Evolutionary conservation across 257 asterid species (phyloP), one percentile per base, ranked within the genome.

Genomic region (Mitragyna speciosa): DNA sequence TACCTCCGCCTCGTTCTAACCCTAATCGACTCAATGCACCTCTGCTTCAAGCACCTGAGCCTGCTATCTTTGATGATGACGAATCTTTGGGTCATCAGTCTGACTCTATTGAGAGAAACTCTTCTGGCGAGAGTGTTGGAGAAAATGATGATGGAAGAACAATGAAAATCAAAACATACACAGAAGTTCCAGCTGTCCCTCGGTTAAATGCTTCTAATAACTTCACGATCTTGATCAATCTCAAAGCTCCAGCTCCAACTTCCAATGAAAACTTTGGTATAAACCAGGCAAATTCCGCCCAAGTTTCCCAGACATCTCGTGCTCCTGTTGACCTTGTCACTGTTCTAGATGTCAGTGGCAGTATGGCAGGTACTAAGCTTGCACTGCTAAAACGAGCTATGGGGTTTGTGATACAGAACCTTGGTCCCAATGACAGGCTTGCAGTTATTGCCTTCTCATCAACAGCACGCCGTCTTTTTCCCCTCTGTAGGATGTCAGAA

Each of bases 281-380:
- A 66, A 84, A 64, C 79, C 88, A 83, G 41, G 76, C 83, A 0
- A 84, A 81, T 31, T 20, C 84, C 67, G 85, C 90, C 51, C 81
- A 76, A 43, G 78, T 88, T 78, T 78, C 92, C 56, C 94, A 83
- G 36, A 78, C 88, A 0, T 87, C 95, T 52, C 99, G 98, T 58
- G 96, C 97, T 4, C 95, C 98, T 2, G 97, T 96, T 75, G 99
- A 96, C 86, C 95, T 96, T n/a, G 98, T 92, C 56, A 96, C 99
- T 0, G 97, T 96, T 87, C 97, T 96, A 72, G 99, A 96, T 80
- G 93, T 90, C 49, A 96, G 99, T 51, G 99, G 99, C 72, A 96
- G 98, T 89, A 96, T 96, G 99, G 98, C 98, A 2, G 99, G 99
- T 31, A 94, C 98, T 2, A 96, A 96, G 90, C 97, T 96, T 6